Evolutionary conservation across 345 rosid species (phyloP), one percentile per base, ranked within the genome.

Genomic region (Eucalyptus cladocalyx): DNA sequence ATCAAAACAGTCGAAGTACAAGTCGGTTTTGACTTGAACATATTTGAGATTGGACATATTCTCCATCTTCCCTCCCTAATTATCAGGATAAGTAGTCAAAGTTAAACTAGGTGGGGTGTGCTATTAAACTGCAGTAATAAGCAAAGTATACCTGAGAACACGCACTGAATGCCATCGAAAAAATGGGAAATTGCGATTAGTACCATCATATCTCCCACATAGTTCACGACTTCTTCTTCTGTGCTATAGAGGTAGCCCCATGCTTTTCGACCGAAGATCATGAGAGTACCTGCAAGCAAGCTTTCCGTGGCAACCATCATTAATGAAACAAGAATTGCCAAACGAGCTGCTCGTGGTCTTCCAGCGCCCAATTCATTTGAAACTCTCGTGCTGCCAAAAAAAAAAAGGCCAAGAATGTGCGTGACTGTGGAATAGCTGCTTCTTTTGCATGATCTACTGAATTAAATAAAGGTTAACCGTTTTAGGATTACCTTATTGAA

Each of bases 341-440:
- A 62, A 42, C 87, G 88, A 87, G 96, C 97, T 58, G 92, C 93
- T 76, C 54, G 88, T 60, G 93, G 93, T 54, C 90, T 90, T 48
- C 94, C 96, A n/a, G 94, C 95, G 47, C 96, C 95, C 87, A 93
- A 69, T 89, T 93, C 93, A 81, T 94, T 95, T 53, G 96, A 94
- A 49, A 93, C 93, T 47, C 94, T 89, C 30, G 93, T 92, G 93
- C 96, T 94, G 54, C 88, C 86, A 43, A 11, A 54, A 49, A 49
- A 60, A 48, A 4, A 47, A 54, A 28, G 80, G 56, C 21, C 86
- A 32, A 88, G 50, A 32, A 85, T 7, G 85, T 28, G 58, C 11
- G 11, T 19, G 83, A 23, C 83, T 40, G 16, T 19, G 83, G 83
- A 76, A 76, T 21, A 21, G 83, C 28, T 76, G 16, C 83, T 76